A percentile compares a stretch with the other conserved stretches of the same genome.
These are phyloP conservation scores for Colletotrichum scovillei DNA, from an alignment of 2,329 filamentous ascomycete species.

Conservation along the genomic window DNA sequence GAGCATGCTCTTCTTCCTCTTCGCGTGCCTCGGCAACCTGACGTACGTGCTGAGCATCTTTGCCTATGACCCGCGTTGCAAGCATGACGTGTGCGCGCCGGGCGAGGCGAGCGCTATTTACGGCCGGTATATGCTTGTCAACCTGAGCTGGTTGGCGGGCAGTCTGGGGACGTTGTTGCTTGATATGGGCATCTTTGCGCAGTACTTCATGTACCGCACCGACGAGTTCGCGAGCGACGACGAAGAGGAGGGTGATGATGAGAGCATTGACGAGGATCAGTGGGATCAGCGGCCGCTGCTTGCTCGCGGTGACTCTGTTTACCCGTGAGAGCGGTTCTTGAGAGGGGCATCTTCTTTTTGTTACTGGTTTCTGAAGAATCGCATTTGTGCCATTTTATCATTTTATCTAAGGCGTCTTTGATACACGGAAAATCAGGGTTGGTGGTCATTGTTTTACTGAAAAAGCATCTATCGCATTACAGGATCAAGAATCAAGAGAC, in stretches of 20 bases:
- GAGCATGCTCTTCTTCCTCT: constrained; percentile 94
- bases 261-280: constrained; percentile 43
- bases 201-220: constrained; percentile 87
- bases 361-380: neutral
- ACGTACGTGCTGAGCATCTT: constrained; percentile 94
- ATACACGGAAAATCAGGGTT: neutral
- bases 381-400: neutral
- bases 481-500: neutral
- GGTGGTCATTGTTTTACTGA: neutral
- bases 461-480: constrained; percentile 19
- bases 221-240: constrained; percentile 49
- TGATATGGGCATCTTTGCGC: constrained; percentile 87
- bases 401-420: constrained; percentile 1
- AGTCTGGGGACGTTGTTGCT: constrained; percentile 88
- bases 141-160: constrained; percentile 89
- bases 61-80: constrained; percentile 84
- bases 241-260: constrained; percentile 41
- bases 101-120: constrained; percentile 79
- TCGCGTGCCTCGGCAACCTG: constrained; percentile 94
- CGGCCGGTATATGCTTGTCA: constrained; percentile 85
- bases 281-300: constrained; percentile 51
- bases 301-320: constrained; percentile 36
- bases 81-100: constrained; percentile 63
- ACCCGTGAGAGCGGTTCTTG: neutral
- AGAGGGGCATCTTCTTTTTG: neutral